phyloP scores from a whole-genome alignment of 2,329 filamentous ascomycete genomes.

The Paecilomyces sp. region DNA sequence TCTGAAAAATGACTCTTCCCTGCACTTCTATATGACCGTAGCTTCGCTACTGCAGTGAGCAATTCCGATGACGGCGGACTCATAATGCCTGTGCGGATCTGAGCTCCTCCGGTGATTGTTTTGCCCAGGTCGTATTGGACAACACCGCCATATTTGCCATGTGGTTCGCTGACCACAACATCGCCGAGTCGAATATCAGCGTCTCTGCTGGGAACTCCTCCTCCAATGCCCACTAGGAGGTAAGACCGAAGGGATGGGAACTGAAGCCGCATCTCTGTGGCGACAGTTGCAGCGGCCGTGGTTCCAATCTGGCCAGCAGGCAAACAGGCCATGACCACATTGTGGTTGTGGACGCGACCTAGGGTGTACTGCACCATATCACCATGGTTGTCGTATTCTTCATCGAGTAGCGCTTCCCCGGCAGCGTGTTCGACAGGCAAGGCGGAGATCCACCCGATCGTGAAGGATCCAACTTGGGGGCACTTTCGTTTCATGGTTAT shows the following conservation, averaged over 20 bases:
- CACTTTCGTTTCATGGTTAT: background rate
- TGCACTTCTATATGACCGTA: constrained; percentile 5
- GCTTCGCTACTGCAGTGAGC: constrained; percentile 3
- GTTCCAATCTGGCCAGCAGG: constrained; percentile 26
- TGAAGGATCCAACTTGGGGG: background rate
- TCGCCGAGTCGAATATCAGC: constrained; percentile 24
- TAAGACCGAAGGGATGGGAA: constrained; percentile 15
- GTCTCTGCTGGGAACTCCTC: constrained; percentile 16
- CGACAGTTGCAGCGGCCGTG: constrained; percentile 7
- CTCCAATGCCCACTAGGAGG: constrained; percentile 40
- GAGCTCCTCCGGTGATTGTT: constrained; percentile 2
- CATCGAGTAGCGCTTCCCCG: constrained; percentile 1
- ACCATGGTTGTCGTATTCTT: constrained; percentile 1
- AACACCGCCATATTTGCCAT: constrained; percentile 10
- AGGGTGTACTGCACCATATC: constrained; percentile 18
- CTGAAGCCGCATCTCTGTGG: constrained; percentile 6
- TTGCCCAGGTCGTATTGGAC: constrained; percentile 21
- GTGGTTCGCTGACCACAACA: constrained; percentile 17
- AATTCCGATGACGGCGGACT: constrained; percentile 7
- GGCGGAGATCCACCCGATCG: constrained; percentile 4
- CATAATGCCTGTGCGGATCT: constrained; percentile 1
- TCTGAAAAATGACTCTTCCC: background rate
- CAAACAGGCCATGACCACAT: constrained; percentile 26
- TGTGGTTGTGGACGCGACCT: constrained; percentile 20
- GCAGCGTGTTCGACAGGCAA: constrained; percentile 2